Base-by-base conservation (phyloP, 192 early-diverging fungal species). In the Backusella australiensis region DNA sequence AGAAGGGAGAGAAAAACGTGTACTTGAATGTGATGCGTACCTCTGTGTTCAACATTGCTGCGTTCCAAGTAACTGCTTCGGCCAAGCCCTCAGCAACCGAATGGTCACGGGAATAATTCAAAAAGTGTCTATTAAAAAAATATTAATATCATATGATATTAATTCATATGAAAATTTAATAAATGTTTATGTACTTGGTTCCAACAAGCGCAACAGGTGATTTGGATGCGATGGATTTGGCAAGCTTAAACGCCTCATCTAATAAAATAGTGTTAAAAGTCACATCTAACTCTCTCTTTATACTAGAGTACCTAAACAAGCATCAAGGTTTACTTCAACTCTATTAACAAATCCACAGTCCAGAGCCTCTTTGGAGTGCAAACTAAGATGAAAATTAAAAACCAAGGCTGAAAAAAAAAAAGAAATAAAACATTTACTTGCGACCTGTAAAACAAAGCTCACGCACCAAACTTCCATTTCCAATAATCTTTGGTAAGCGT, bases 71-170 rank as follows among this genome's bases (percentile, higher is more conserved):
- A 42, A 90, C 92, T 36, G 91, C 93, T 81, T 98, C 96, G 12
- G 89, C 85, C 34, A 99, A 86, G 29, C 95, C 93, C 80, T 99
- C 96, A 52, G 87, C 86, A 1, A 97, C 93, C 6, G 91, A 87
- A 78, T 99, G 98, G 79, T 99, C 96, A 71, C 96, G 93, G 39
- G 95, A 94, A 82, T 93, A 94, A 78, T 95, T 96, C 67, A 99
- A 88, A 49, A 94, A 65, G 56, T 94, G 90, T 76, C 90, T 90
- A 76, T 11, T 29, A 7, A 73, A 1, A 66, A 44, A 29, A 36
- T 44, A 63, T 49, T 8, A 34, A 21, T 59, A 21, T 59, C 19
- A 49, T 49, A 49, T 49, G 46, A 49, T 49, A n/a, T n/a, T 6
- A 49, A 49, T 49, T 49, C 46, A 49, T n/a, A 49, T 49, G 19